These are phyloP conservation scores for Candida nonsorbophila DNA, from an alignment of 805 yeast genomes.

Conservation along the genomic window DNA sequence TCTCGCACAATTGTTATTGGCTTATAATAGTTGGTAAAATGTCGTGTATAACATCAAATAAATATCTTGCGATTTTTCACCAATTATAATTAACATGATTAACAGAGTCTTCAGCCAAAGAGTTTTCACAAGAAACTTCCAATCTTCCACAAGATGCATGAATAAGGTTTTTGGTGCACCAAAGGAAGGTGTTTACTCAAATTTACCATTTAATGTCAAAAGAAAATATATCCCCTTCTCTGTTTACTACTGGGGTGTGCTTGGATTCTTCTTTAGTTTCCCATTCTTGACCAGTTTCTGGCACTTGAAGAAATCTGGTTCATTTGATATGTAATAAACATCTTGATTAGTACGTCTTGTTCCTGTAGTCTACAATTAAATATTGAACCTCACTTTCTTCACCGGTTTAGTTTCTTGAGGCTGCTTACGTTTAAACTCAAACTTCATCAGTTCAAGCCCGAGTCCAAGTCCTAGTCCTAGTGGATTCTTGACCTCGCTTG, in stretches of 20 bases:
- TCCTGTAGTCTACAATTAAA: background rate
- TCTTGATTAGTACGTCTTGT: background rate
- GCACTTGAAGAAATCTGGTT: slow-evolving; percentile 86
- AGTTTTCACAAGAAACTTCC: slow-evolving; percentile 31
- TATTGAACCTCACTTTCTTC: slow-evolving; percentile 30
- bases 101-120: slow-evolving; percentile 9
- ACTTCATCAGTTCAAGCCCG: background rate
- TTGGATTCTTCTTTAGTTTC: slow-evolving; percentile 44
- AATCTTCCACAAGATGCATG: slow-evolving; percentile 38
- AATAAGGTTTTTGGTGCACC: slow-evolving; percentile 35
- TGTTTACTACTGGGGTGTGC: slow-evolving; percentile 73
- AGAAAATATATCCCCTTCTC: slow-evolving; percentile 82
- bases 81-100: slow-evolving; percentile 4
- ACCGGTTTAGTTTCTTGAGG: slow-evolving; percentile 9
- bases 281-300: slow-evolving; percentile 78
- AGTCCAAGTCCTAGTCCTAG: slow-evolving; percentile 9
- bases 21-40: background rate
- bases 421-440: background rate
- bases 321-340: slow-evolving; percentile 15
- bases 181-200: slow-evolving; percentile 71
- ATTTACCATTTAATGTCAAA: slow-evolving; percentile 92
- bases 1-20: background rate
- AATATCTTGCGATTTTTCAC: slow-evolving; percentile 2
- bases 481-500: slow-evolving; percentile 3
- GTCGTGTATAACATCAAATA: background rate